phyloP scores from a whole-genome alignment of 805 yeast genomes.

The Kodamaea lidongshanica region DNA sequence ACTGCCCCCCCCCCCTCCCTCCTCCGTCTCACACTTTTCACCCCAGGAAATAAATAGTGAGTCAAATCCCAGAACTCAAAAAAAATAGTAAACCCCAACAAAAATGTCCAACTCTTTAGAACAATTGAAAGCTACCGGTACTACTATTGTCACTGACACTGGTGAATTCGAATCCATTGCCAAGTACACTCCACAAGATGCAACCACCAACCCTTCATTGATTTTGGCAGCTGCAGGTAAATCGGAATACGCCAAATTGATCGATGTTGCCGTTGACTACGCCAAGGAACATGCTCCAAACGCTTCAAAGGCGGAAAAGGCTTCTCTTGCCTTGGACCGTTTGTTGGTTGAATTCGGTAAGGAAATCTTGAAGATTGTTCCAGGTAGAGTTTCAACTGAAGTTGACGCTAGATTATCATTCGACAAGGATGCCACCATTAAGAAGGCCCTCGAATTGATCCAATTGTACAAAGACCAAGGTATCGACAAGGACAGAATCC shows the following conservation, averaged over 20 bases:
- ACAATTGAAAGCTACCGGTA: slow-evolving; percentile 90
- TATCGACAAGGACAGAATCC: slow-evolving; percentile 79
- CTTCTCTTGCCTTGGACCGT: slow-evolving; percentile 80
- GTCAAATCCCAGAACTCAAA: no score
- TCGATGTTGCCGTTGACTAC: slow-evolving; percentile 85
- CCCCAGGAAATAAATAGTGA: no score
- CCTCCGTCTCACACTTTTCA: no score
- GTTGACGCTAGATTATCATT: slow-evolving; percentile 98
- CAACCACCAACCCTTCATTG: slow-evolving; percentile 97
- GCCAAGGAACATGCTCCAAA: slow-evolving; percentile 61
- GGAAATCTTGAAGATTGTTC: slow-evolving; percentile 88
- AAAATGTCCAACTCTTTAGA: slow-evolving; percentile 60
- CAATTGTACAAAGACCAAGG: slow-evolving; percentile 80
- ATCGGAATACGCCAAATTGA: slow-evolving; percentile 79
- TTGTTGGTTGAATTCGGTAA: slow-evolving; percentile 93
- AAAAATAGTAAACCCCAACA: slow-evolving; percentile 1
- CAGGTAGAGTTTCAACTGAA: slow-evolving; percentile 99
- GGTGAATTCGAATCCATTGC: slow-evolving; percentile 98
- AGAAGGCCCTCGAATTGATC: slow-evolving; percentile 89
- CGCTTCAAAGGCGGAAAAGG: slow-evolving; percentile 56
- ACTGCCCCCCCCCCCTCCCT: no score
- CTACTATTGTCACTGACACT: slow-evolving; percentile 95
- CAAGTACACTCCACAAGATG: slow-evolving; percentile 97
- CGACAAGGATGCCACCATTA: slow-evolving; percentile 88
- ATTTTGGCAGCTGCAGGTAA: slow-evolving; percentile 93